These are phyloP conservation scores for Oryza nivara DNA, from an alignment of 176 grass and related monocot genomes.

Conservation along the genomic window DNA sequence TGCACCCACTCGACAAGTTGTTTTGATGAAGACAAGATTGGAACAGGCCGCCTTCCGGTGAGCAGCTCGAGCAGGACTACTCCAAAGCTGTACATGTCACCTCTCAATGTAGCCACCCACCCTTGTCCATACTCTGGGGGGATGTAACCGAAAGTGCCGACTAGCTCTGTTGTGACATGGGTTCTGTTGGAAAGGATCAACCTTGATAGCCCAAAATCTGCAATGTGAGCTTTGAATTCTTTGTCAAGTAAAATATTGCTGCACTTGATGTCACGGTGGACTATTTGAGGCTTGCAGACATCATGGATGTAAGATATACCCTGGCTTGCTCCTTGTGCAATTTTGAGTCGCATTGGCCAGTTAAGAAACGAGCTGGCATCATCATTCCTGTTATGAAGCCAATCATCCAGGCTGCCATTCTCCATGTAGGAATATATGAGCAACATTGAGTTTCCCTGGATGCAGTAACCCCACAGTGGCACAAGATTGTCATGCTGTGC, in stretches of 20 bases:
- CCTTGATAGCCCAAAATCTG: slow-evolving; percentile 76
- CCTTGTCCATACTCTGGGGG: slow-evolving; percentile 77
- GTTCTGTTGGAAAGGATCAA: slow-evolving; percentile 67
- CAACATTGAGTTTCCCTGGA: slow-evolving; percentile 53
- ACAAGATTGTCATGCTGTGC: slow-evolving; percentile 70
- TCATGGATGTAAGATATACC: slow-evolving; percentile 71
- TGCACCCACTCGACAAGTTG: slow-evolving; percentile 62
- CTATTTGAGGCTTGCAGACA: slow-evolving; percentile 65
- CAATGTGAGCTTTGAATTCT: slow-evolving; percentile 61
- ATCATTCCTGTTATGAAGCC: slow-evolving; percentile 65
- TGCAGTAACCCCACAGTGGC: slow-evolving; percentile 71
- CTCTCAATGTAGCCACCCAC: slow-evolving; percentile 70
- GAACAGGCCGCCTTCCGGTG: slow-evolving; percentile 63
- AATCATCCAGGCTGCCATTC: slow-evolving; percentile 84
- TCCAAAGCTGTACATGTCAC: slow-evolving; percentile 84
- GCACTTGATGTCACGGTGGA: slow-evolving; percentile 89
- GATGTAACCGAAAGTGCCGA: slow-evolving; percentile 81
- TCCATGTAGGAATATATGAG: slow-evolving; percentile 87
- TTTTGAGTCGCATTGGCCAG: slow-evolving; percentile 67
- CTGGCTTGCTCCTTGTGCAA: slow-evolving; percentile 60
- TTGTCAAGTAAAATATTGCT: slow-evolving; percentile 75
- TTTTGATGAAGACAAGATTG: slow-evolving; percentile 40
- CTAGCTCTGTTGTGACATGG: slow-evolving; percentile 76
- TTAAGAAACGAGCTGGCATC: slow-evolving; percentile 48
- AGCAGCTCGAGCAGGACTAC: slow-evolving; percentile 81